Evolutionary conservation across 1,139 yeast genomes (phyloP).

Genomic region (Suhomyces anneliseae): DNA sequence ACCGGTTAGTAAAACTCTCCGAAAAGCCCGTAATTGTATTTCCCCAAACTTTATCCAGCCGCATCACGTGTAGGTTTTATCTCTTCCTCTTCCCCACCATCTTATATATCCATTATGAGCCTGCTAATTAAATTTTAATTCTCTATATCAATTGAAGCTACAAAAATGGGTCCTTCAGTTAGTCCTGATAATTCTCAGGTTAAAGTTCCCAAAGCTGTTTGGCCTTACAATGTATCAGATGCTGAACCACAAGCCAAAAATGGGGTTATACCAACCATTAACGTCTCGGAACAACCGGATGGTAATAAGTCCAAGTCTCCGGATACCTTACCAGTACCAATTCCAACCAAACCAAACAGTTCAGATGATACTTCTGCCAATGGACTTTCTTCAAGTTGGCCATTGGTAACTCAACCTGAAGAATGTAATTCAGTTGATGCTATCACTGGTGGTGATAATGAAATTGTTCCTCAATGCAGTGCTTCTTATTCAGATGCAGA

Average conservation of each 20-base stretch:
- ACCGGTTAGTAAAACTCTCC: too few relatives aligned
- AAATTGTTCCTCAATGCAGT: not conserved
- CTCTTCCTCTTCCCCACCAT: too few relatives aligned
- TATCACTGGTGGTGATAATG: not conserved
- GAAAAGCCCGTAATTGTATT: too few relatives aligned
- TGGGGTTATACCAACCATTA: not conserved
- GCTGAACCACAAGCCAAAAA: not conserved
- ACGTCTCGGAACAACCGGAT: not conserved
- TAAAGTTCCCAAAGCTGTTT: too few relatives aligned
- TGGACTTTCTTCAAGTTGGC: constrained; percentile 12
- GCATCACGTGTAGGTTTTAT: too few relatives aligned
- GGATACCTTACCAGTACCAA: not conserved
- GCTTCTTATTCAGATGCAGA: not conserved
- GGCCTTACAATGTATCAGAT: too few relatives aligned
- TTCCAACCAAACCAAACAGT: constrained; percentile 9
- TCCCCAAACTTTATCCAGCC: too few relatives aligned
- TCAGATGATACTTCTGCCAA: constrained; percentile 10
- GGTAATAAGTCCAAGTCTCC: not conserved
- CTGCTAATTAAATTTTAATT: too few relatives aligned
- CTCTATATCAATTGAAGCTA: too few relatives aligned
- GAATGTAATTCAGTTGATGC: not conserved
- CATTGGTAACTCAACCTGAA: not conserved
- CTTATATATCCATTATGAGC: too few relatives aligned
- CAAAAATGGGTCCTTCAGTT: too few relatives aligned
- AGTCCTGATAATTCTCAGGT: too few relatives aligned